Evolutionary conservation across 1,284 basidiomycete species (phyloP), one percentile per base, ranked within the genome.

Genomic region (Agroathelia rolfsii): DNA sequence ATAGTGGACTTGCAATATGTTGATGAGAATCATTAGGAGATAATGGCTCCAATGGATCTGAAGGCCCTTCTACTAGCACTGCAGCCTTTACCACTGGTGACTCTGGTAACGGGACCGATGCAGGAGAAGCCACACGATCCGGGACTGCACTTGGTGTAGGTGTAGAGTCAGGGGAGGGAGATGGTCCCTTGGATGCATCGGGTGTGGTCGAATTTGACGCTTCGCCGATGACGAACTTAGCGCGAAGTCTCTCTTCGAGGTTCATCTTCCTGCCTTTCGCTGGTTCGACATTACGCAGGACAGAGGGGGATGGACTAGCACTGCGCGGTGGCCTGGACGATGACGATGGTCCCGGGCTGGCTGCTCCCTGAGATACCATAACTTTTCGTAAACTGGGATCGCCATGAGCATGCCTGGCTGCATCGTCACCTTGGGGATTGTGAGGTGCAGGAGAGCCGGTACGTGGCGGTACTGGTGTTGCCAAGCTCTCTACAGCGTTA

Each of bases 231-330:
- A 66, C 61, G 43, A 78, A 69, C 18, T 72, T 71, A 20, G 64
- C 64, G 16, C 76, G 68, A 10, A 86, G 55, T 28, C 83, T 66
- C 35, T 86, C 82, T 52, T 86, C 82, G 0, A 85, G 59, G 7
- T 68, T 76, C n/a, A 63, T 59, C 49, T 72, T 75, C n/a, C n/a
- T n/a, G n/a, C n/a, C n/a, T n/a, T n/a, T n/a, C n/a, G n/a, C n/a
- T n/a, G n/a, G n/a, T n/a, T n/a, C n/a, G n/a, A n/a, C n/a, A n/a
- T n/a, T n/a, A 35, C 57, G 56, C 40, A 44, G 41, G 27, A 39
- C 48, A 37, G 40, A 20, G 20, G 57, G 42, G 10, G 38, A 21
- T 12, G 28, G 17, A 24, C 24, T 30, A 6, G 34, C 34, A 30
- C 36, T 44, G 38, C 31, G 47, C 4, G 46, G 20, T 18, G 39